Base-by-base conservation (phyloP, 1,284 basidiomycete species). In the Melampsora americana region DNA sequence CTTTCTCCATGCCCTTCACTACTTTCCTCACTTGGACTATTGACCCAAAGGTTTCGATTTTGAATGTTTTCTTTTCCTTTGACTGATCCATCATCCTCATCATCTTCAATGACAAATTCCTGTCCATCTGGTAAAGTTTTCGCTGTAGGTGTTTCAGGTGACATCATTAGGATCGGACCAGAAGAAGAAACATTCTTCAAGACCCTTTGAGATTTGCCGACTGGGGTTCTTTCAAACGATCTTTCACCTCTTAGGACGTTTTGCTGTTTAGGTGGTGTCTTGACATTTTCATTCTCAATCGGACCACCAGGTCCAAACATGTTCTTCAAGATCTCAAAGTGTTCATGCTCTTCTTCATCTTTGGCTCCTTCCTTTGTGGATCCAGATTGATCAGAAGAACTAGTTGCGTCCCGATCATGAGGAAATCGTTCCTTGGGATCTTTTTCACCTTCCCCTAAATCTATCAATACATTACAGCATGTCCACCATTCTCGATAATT, bases 401-500 rank as follows among this genome's bases (percentile, higher is more conserved):
- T 53, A 26, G 30, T 61, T n/a, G 28, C 44, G 28, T 67, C 26
- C 2, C 65, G 46, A 20, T 74, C 72, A 20, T 32, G 9, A 2
- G 65, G 35, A 48, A 74, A 67, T 30, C 62, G 59, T 16, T 23
- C 59, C 5, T 64, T 64, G 0, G 72, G 72, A 44, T 74, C 72
- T 14, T 39, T 74, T 39, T 44, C 44, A 32, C 73, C 73, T 68
- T 76, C 73, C 14, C 73, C 73, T n/a, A 76, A 62, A 76, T 76
- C 73, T 14, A 76, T 76, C 14, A 76, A 42, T n/a, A 76, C 66
- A 39, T 76, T 69, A 69, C 66, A 68, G 32, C 73, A 76, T 16
- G 53, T 64, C 73, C 73, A 76, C 73, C 73, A 76, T 46, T 76
- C 66, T 44, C 60, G 67, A 56, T 76, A 69, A 35, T 76, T 66